Percentiles rank a stretch among this genome's conserved stretches.
phyloP scores from a whole-genome alignment of 2,329 filamentous ascomycete species.

The Neocucurbitaria cava region DNA sequence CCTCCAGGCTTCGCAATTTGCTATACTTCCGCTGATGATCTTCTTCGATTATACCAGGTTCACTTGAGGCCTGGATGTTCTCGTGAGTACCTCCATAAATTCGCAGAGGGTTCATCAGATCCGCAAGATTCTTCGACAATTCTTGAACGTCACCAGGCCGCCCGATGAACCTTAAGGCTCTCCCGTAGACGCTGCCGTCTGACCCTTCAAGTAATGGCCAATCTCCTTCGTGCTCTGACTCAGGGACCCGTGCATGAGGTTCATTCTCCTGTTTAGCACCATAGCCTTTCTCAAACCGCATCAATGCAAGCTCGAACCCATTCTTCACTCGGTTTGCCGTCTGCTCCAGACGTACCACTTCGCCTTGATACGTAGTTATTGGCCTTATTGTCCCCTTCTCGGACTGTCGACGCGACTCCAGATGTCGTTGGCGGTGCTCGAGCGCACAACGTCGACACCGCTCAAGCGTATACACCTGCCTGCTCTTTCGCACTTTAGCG shows the following conservation, averaged over 20 bases:
- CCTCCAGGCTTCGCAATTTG: not conserved
- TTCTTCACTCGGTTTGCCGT: not conserved
- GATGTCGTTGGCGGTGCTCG: not conserved
- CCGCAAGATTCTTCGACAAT: not conserved
- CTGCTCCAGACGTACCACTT: not conserved
- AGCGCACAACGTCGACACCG: constrained; percentile 12
- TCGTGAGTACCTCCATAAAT: not conserved
- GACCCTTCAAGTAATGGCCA: not conserved
- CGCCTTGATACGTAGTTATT: constrained; percentile 2
- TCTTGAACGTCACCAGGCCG: not conserved
- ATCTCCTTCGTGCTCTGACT: not conserved
- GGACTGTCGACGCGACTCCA: not conserved
- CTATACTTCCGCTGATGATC: not conserved
- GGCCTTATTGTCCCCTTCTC: not conserved
- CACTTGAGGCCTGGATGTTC: not conserved
- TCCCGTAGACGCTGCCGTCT: not conserved
- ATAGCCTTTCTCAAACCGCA: not conserved
- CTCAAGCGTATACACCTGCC: constrained; percentile 8
- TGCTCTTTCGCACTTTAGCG: not conserved
- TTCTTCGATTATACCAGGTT: not conserved
- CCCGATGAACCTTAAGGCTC: not conserved
- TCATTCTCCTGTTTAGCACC: not conserved
- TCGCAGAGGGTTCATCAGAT: not conserved
- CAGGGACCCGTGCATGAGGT: not conserved
- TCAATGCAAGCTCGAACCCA: constrained; percentile 2